A percentile compares a stretch with the other conserved stretches of the same genome.
These are phyloP conservation scores for Baeospora myosura DNA, from an alignment of 1,284 basidiomycete species.

Conservation along the genomic window DNA sequence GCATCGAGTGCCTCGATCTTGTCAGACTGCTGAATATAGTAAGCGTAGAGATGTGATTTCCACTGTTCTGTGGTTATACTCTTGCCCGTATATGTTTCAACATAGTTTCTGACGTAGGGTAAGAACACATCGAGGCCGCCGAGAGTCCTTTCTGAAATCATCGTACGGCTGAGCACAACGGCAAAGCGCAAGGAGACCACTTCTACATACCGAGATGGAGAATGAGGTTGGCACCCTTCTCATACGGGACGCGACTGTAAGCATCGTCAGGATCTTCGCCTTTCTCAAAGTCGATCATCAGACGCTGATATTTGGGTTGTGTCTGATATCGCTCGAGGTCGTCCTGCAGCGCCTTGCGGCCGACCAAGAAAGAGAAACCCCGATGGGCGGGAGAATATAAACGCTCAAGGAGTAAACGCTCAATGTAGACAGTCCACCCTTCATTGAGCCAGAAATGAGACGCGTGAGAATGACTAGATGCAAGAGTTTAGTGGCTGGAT, in stretches of 20 bases:
- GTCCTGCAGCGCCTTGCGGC: slow-evolving; percentile 67
- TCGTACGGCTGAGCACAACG: not conserved
- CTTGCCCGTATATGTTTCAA: slow-evolving; percentile 71
- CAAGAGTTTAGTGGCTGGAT: slow-evolving; percentile 10
- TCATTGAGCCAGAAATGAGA: slow-evolving; percentile 91
- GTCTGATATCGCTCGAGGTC: slow-evolving; percentile 59
- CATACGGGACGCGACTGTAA: slow-evolving; percentile 39
- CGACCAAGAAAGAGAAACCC: slow-evolving; percentile 76
- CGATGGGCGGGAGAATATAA: slow-evolving; percentile 77
- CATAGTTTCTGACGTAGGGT: slow-evolving; percentile 78
- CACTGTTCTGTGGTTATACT: slow-evolving; percentile 87
- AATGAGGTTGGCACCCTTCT: slow-evolving; percentile 45
- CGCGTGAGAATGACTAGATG: slow-evolving; percentile 55
- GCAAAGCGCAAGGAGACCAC: not conserved
- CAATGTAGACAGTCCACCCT: slow-evolving; percentile 92
- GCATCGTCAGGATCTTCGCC: slow-evolving; percentile 75
- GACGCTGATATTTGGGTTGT: slow-evolving; percentile 71
- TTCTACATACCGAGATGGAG: slow-evolving; percentile 47
- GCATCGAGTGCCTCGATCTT: slow-evolving; percentile 65
- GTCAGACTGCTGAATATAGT: slow-evolving; percentile 59
- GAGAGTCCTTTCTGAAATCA: slow-evolving; percentile 60
- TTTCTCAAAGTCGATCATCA: slow-evolving; percentile 78
- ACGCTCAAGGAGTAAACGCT: slow-evolving; percentile 73
- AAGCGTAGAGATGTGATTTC: slow-evolving; percentile 80
- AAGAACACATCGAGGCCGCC: slow-evolving; percentile 85